Conservation (phyloP, 2,329 filamentous ascomycete species). For the Epichloe gansuensis region DNA sequence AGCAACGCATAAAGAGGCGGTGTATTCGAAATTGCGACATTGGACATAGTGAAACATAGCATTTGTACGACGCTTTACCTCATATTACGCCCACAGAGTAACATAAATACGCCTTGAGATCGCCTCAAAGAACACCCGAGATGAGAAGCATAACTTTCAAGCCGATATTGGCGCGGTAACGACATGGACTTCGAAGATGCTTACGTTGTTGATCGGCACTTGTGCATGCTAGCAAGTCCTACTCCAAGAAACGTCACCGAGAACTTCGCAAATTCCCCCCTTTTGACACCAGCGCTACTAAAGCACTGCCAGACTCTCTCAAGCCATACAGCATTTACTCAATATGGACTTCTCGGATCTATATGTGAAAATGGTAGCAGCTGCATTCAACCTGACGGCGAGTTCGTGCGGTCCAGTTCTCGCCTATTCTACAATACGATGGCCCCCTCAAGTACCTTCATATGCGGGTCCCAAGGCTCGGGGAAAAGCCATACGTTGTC, state of each 20-base stretch:
- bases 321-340: neutral
- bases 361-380: neutral
- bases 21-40: too few relatives aligned
- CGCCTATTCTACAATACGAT: constrained; percentile 32
- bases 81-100: too few relatives aligned
- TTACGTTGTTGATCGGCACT: neutral
- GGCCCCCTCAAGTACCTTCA: constrained; percentile 43
- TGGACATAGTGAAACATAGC: too few relatives aligned
- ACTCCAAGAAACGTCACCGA: neutral
- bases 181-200: neutral
- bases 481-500: constrained; percentile 50
- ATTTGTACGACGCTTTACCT: too few relatives aligned
- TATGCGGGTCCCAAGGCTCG: constrained; percentile 49
- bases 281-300: too few relatives aligned
- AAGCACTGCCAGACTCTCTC: neutral
- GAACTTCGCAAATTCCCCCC: neutral
- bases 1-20: too few relatives aligned
- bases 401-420: neutral
- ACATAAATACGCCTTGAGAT: too few relatives aligned
- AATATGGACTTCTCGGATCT: constrained; percentile 5
- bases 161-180: neutral
- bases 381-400: neutral
- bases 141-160: too few relatives aligned
- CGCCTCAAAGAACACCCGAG: too few relatives aligned
- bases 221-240: neutral